Evolutionary conservation across 768 basidiomycete genomes (phyloP).

Genomic region (Sporobolomyces phaffii): DNA sequence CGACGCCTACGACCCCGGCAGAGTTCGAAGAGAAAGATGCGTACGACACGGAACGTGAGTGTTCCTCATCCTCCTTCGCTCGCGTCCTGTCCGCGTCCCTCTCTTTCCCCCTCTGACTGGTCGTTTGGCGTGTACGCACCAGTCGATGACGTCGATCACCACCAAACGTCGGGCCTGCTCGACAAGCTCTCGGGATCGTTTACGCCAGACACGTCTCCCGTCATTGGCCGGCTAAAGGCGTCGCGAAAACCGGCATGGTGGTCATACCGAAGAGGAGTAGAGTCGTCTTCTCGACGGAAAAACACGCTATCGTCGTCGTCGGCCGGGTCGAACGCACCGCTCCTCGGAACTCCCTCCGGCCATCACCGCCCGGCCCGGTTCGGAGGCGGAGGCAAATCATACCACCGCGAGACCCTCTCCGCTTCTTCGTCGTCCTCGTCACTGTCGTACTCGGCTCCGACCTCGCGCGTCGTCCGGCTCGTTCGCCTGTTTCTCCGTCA

Average conservation of each 20-base stretch:
- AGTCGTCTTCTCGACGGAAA: conserved; percentile 1
- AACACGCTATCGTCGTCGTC: conserved; percentile 5
- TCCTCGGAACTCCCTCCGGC: not conserved
- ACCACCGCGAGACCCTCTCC: conserved; percentile 19
- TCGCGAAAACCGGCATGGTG: conserved; percentile 30
- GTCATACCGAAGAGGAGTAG: conserved; percentile 9
- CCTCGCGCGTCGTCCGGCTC: not conserved
- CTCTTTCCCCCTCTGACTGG: not conserved
- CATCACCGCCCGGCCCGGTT: not conserved
- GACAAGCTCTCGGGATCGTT: conserved; percentile 30
- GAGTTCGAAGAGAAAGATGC: conserved; percentile 22
- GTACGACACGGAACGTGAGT: conserved; percentile 28
- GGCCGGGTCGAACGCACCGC: not conserved
- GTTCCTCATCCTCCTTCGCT: not conserved
- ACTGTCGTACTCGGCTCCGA: not conserved
- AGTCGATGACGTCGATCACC: conserved; percentile 18
- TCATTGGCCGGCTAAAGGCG: conserved; percentile 16
- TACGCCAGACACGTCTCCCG: conserved; percentile 26
- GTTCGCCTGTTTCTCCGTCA: conserved; percentile 33
- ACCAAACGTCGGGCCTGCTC: conserved; percentile 30
- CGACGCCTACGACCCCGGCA: conserved; percentile 4
- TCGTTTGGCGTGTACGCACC: no score
- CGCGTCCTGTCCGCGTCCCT: no score
- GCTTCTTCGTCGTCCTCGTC: conserved; percentile 16
- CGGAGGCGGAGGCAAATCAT: no score